Evolutionary conservation across 768 basidiomycete species (phyloP), one percentile per base, ranked within the genome.

Genomic region (Omphalotus guepiniiformis): DNA sequence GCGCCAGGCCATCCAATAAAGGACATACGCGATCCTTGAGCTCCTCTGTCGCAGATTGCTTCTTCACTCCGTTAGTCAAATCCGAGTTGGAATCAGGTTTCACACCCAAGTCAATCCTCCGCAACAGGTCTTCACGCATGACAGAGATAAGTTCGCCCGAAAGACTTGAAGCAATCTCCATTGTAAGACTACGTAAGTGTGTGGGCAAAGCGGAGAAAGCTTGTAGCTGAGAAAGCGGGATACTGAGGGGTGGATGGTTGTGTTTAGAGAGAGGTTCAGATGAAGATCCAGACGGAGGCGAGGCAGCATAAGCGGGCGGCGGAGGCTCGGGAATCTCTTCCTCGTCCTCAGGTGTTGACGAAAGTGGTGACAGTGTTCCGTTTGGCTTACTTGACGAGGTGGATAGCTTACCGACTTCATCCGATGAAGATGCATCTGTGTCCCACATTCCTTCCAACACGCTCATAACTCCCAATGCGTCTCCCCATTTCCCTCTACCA

Each of bases 401-500:
- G 28, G 51, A 52, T 16, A 37, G 42, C 25, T 42, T 11, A 8
- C 30, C 30, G 12, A 43, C 29, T 51, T 49, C 45, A n/a, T n/a
- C n/a, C n/a, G n/a, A n/a, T 41, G 37, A 16, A 35, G 35, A 47
- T 11, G 48, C 35, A 40, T 55, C 60, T 27, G 32, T 16, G 11
- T 74, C 64, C 79, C 83, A 85, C 55, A 88, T 63, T 39, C 63
- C 65, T 46, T 85, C 75, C 51, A 93, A 62, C 41, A 80, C 75
- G 39, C 89, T 82, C 29, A 91, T 76, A 15, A 93, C 73, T 39
- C 76, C 77, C 47, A 97, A 66, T 6, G 93, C 93, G 47, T 89
- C 87, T 12, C 80, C 79, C 88, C 91, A 97, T 54, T 96, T 89
- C 1, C 89, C 92, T 16, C 83, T 83, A 39, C 73, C 75, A n/a